These are phyloP conservation scores for Nitzschia sp. DNA, from an alignment of 108 stramenopile species.

Conservation along the genomic window DNA sequence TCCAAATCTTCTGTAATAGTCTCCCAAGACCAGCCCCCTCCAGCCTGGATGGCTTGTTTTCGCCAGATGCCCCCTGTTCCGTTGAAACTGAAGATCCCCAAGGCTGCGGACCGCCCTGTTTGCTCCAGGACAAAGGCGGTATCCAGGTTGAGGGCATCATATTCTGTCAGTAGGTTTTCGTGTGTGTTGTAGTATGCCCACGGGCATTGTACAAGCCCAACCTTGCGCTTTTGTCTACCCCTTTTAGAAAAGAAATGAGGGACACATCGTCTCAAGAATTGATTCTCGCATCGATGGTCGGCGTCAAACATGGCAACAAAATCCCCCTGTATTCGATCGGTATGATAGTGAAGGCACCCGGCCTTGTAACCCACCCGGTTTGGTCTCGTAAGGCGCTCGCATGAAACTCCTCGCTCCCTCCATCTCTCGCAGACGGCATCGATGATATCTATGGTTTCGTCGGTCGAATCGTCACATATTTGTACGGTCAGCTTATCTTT, in stretches of 20 bases:
- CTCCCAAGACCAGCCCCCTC: slow-evolving; percentile 24
- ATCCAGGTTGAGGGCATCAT: slow-evolving; percentile 24
- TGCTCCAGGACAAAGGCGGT: slow-evolving; percentile 16
- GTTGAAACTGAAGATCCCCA: slow-evolving; percentile 25
- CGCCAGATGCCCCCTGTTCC: slow-evolving; percentile 35
- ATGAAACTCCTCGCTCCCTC: slow-evolving; percentile 6
- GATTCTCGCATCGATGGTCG: slow-evolving; percentile 24
- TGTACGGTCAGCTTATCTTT: slow-evolving; percentile 23
- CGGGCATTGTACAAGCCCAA: slow-evolving; percentile 29
- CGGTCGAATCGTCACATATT: slow-evolving; percentile 32
- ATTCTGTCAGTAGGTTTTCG: slow-evolving; percentile 29
- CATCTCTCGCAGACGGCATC: not conserved
- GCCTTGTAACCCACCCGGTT: slow-evolving; percentile 34
- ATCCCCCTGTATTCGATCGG: slow-evolving; percentile 17
- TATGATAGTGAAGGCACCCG: slow-evolving; percentile 16
- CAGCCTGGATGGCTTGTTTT: slow-evolving; percentile 22
- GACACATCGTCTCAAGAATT: slow-evolving; percentile 18
- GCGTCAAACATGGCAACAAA: slow-evolving; percentile 35
- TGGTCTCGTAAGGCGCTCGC: slow-evolving; percentile 10
- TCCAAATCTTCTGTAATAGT: slow-evolving; percentile 32
- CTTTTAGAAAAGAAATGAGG: slow-evolving; percentile 20
- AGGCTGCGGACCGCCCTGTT: slow-evolving; percentile 1
- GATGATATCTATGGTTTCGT: slow-evolving; percentile 13
- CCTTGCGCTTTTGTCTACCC: slow-evolving; percentile 2
- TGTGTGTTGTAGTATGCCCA: slow-evolving; percentile 40